These are phyloP conservation scores for Sarocladium brachiariae DNA, from an alignment of 2,329 filamentous ascomycete genomes.

Conservation along the genomic window DNA sequence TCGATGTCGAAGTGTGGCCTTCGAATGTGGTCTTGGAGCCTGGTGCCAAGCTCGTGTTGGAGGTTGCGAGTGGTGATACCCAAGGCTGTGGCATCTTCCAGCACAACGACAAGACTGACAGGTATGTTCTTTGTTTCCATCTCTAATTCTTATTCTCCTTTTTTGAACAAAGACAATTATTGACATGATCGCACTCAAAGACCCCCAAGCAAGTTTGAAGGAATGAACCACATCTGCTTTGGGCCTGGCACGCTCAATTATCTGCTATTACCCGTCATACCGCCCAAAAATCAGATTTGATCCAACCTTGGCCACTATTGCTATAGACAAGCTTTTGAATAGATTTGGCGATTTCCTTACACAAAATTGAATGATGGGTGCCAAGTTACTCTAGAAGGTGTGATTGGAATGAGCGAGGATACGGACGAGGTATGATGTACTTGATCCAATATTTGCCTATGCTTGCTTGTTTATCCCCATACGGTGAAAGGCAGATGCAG, in stretches of 20 bases:
- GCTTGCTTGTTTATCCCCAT: too few species aligned
- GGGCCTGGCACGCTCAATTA: conserved; percentile 41
- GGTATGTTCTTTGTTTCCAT: conserved; percentile 22
- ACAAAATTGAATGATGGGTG: too few species aligned
- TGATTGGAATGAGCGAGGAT: too few species aligned
- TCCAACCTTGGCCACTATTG: too few species aligned
- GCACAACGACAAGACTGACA: conserved; percentile 43
- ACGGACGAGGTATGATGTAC: too few species aligned
- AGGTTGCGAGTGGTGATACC: conserved; percentile 50
- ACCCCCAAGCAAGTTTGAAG: conserved; percentile 25
- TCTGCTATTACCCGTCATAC: conserved; percentile 45
- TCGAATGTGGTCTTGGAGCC: conserved; percentile 44
- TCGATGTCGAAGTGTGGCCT: conserved; percentile 61
- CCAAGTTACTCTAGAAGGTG: too few species aligned
- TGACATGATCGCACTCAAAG: conserved; percentile 11
- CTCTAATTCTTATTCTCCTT: not conserved
- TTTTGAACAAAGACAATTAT: not conserved
- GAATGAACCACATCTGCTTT: conserved; percentile 48
- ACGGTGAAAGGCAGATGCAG: too few species aligned
- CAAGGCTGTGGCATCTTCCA: conserved; percentile 52
- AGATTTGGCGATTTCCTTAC: too few species aligned
- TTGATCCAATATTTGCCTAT: too few species aligned
- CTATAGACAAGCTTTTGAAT: too few species aligned
- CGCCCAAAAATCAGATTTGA: conserved; percentile 25
- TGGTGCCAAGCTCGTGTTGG: conserved; percentile 47